phyloP scores from a whole-genome alignment of 2,329 filamentous ascomycete species.

The Penicillium hordei region DNA sequence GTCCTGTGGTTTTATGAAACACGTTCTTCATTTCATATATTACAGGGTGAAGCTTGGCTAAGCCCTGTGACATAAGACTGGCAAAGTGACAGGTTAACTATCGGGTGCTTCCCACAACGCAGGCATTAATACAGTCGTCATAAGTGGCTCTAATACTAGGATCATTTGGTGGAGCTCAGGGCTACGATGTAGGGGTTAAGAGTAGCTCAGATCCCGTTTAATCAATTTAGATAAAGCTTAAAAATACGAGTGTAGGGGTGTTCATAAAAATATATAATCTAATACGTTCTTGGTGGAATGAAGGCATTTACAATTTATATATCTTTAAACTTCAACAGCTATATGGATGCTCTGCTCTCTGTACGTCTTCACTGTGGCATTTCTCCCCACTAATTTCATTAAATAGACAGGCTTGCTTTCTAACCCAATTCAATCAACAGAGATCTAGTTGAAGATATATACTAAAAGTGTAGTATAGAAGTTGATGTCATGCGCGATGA shows the following conservation, averaged over 20 bases:
- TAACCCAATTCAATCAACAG: neutral
- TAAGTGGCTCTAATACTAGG: neutral
- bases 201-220: too few species aligned
- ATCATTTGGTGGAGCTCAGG: neutral
- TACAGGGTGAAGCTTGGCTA: too few species aligned
- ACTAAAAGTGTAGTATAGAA: neutral
- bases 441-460: neutral
- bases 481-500: neutral
- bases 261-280: too few species aligned
- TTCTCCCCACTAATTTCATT: fast-evolving
- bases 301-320: neutral
- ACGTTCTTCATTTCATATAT: neutral
- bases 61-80: neutral
- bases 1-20: neutral
- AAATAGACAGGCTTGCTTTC: neutral
- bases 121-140: neutral
- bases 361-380: neutral
- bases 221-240: neutral
- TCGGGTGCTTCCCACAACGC: neutral
- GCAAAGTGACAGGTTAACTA: neutral
- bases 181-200: neutral
- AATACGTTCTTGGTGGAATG: too few species aligned
- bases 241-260: neutral
- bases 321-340: neutral
- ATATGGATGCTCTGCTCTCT: too few species aligned